These are phyloP conservation scores for Penicillium sp. DNA, from an alignment of 2,329 filamentous ascomycete genomes.

Conservation along the genomic window DNA sequence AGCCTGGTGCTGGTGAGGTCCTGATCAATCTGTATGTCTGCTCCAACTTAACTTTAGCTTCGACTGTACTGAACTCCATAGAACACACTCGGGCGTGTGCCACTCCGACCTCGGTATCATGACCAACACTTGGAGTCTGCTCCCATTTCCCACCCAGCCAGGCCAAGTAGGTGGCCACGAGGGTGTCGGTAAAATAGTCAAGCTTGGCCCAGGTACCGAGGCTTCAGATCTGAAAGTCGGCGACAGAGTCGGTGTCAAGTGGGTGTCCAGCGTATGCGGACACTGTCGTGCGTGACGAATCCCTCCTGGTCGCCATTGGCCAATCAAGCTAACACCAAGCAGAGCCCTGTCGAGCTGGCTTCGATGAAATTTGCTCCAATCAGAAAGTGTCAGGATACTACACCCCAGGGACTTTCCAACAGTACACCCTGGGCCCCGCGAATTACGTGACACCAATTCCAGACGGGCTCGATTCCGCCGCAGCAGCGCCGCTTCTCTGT, in stretches of 20 bases:
- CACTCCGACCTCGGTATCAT: conserved; percentile 63
- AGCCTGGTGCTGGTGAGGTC: conserved; percentile 64
- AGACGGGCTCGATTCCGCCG: conserved; percentile 59
- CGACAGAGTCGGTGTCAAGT: conserved; percentile 70
- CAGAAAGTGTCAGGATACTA: conserved; percentile 67
- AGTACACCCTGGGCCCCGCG: conserved; percentile 65
- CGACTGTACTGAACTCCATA: conserved; percentile 22
- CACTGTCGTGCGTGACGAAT: conserved; percentile 45
- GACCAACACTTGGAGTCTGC: conserved; percentile 55
- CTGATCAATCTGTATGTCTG: conserved; percentile 61
- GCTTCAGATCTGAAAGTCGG: conserved; percentile 60
- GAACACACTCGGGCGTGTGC: conserved; percentile 66
- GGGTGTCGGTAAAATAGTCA: conserved; percentile 66
- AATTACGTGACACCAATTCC: conserved; percentile 72
- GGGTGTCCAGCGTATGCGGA: conserved; percentile 61
- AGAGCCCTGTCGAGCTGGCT: conserved; percentile 55
- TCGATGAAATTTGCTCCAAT: conserved; percentile 59
- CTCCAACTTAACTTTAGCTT: background rate
- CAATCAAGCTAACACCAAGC: background rate
- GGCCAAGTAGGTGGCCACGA: conserved; percentile 71
- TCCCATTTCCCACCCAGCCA: conserved; percentile 60
- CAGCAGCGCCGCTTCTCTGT: conserved; percentile 68
- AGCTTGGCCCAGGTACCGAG: conserved; percentile 64
- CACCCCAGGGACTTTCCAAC: conserved; percentile 71
- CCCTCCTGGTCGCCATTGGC: background rate